Evolutionary conservation across 73 alveolate genomes (phyloP), one percentile per base, ranked within the genome.

Genomic region (Paramecium octaurelia): DNA sequence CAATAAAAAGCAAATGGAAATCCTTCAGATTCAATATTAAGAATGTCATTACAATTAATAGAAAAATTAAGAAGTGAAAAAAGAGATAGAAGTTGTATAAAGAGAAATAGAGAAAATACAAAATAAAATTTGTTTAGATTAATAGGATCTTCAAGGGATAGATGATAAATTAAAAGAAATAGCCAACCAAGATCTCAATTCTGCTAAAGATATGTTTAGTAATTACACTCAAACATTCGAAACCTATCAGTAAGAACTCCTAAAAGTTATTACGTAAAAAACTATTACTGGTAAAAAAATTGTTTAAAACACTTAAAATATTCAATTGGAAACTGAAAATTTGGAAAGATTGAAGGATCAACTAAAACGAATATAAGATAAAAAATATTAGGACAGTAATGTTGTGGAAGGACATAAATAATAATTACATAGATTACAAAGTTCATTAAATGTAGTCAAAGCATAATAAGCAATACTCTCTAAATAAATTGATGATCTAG

Each of bases 101-200:
- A 80, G 38, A 14, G 91, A 80, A 80, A 80, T 44, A 11, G 70
- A 80, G 16, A 80, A 44, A 42, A 12, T 80, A 8, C 27, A 43
- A n/a, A 80, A 20, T 21, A 46, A 80, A 48, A 48, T 18, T 43
- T 23, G 34, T 31, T 16, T 31, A 21, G 43, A 44, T 31, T 59
- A 80, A 44, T 80, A 21, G 24, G 91, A 80, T 42, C 18, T 80
- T 1, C 6, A 40, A 24, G 91, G 8, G 8, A 43, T 80, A 9
- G 91, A 80, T 24, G 50, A 40, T 23, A 80, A 80, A 80, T 14
- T 80, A 18, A 80, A 80, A 80, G 91, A 80, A 21, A 80, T 80
- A 4, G 91, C 91, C 2, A 80, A 80, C 24, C 54, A 40, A 80
- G 91, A 80, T 46, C 24, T 80, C 2, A 80, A 48, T 20, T 42